Conservation (phyloP, 148 eudicot species). For the Rhododendron kiyosumense region DNA sequence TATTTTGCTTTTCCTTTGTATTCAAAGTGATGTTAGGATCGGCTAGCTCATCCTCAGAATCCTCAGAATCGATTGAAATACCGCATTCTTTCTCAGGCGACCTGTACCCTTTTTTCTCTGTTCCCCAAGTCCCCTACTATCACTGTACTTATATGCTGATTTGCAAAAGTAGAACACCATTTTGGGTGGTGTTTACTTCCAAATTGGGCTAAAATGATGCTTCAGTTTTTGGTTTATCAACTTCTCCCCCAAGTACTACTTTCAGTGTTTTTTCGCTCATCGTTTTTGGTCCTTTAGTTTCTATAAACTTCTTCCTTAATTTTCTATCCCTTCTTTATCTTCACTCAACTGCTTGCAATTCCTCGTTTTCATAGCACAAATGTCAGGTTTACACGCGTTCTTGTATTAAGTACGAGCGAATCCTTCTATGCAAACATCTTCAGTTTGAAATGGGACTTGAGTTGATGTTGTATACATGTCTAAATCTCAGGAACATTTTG, state of each 20-base stretch:
- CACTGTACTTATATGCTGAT: not conserved
- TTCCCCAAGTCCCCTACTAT: not conserved
- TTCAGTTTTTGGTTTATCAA: not conserved
- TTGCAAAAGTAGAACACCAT: not conserved
- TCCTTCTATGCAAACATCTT: not conserved
- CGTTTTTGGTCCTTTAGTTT: not conserved
- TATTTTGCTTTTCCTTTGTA: not conserved
- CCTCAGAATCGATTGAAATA: too few relatives aligned
- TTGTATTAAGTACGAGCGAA: not conserved
- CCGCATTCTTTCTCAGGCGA: too few relatives aligned
- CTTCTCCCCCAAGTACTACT: not conserved
- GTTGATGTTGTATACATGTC: not conserved
- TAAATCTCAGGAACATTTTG: constrained; percentile 53
- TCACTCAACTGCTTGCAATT: not conserved
- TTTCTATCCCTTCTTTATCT: not conserved
- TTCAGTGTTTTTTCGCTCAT: not conserved
- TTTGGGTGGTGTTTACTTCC: not conserved
- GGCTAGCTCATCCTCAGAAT: too few relatives aligned
- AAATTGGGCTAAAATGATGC: not conserved
- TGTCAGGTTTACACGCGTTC: not conserved
- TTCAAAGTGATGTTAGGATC: not conserved
- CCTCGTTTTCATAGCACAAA: not conserved
- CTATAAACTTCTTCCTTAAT: not conserved
- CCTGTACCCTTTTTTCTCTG: not conserved
- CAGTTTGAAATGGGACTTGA: not conserved